Evolutionary conservation across 108 stramenopile species (phyloP), one percentile per base, ranked within the genome.

Genomic region (Fragilariopsis cylindrus): DNA sequence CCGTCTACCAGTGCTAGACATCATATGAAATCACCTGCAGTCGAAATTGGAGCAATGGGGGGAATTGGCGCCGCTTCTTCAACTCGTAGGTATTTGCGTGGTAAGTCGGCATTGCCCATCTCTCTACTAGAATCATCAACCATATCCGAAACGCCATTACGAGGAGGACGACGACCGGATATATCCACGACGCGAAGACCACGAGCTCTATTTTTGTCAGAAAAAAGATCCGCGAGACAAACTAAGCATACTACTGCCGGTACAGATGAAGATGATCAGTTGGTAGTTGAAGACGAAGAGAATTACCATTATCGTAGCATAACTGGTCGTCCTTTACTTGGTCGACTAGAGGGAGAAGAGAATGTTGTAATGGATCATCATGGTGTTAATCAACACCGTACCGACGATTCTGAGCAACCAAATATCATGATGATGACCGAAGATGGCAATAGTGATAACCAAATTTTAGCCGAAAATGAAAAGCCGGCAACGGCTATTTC

Each of bases 71-170:
- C 69, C 41, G 48, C 30, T 53, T 71, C 57, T 11, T 42, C 18
- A 15, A 57, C 40, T n/a, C 43, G 65, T 15, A 69, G 64, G 12
- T 73, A 73, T 55, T 64, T 76, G 45, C 69, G 74, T 42, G 75
- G 73, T 50, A 67, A 72, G 40, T 70, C 63, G 44, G 78, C 69
- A 41, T 48, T 71, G 21, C 63, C 74, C 62, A 80, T 40, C 9
- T 54, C 9, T 11, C 76, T 73, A 60, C 56, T 60, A 43, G 79
- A 80, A 45, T 48, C 77, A 4, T 50, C 42, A 21, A 65, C 67
- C 41, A 67, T 80, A 41, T 80, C 79, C 8, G 74, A 80, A 56
- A 80, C 79, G 11, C 79, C 79, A 9, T 43, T 80, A 70, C 73
- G 79, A 43, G 13, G 79, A 18, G 79, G 79, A 3, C 69, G 79